A percentile compares a stretch with the other conserved stretches of the same genome.
phyloP scores from a whole-genome alignment of 176 grass and related monocot genomes.

The Oryza punctata region DNA sequence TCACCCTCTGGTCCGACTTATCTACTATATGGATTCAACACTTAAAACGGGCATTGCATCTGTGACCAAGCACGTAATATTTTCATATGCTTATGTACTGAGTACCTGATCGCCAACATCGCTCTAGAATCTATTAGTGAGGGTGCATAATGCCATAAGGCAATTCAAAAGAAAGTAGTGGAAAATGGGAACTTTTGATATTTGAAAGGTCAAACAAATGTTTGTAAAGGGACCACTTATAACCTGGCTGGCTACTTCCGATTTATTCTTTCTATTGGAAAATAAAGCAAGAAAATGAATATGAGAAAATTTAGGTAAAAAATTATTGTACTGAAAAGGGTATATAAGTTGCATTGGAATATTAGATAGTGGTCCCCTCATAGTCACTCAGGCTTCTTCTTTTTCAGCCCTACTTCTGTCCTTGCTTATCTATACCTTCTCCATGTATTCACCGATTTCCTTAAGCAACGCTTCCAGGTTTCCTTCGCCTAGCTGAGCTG shows the following conservation, averaged over 20 bases:
- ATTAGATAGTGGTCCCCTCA: neutral
- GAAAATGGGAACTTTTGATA: neutral
- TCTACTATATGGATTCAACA: neutral
- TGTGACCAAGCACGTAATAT: neutral
- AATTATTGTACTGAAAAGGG: neutral
- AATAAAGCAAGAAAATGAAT: neutral
- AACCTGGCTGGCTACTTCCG: neutral
- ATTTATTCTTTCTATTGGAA: neutral
- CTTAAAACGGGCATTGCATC: neutral
- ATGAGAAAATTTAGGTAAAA: neutral
- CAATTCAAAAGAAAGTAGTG: neutral
- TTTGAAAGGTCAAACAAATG: neutral
- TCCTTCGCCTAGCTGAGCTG: neutral
- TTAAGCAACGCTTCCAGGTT: neutral
- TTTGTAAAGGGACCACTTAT: neutral
- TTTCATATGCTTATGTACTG: neutral
- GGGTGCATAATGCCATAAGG: neutral
- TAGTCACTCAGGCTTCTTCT: neutral
- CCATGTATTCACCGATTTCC: neutral
- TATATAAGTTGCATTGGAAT: neutral
- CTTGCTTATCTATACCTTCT: neutral
- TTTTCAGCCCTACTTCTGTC: neutral
- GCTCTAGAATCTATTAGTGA: neutral
- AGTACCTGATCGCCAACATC: neutral
- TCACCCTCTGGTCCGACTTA: neutral